Conservation (phyloP, 2,329 filamentous ascomycete genomes). For the Cytospora piceae region DNA sequence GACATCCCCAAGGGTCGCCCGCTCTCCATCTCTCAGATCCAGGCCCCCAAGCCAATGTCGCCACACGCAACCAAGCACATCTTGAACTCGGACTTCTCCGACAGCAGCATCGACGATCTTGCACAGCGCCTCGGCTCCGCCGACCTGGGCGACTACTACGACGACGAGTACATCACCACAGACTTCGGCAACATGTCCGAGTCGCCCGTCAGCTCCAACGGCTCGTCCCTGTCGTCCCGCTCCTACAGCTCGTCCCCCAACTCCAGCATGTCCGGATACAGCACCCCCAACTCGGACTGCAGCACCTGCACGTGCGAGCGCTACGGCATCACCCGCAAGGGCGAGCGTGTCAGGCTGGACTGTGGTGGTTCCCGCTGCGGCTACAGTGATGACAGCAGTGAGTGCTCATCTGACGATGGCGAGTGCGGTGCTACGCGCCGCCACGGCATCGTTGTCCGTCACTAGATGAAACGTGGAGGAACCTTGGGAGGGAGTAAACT, state of each 20-base stretch:
- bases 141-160: slow-evolving; percentile 58
- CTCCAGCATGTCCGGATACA: slow-evolving; percentile 77
- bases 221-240: slow-evolving; percentile 72
- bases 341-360: slow-evolving; percentile 93
- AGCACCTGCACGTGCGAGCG: slow-evolving; percentile 90
- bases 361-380: slow-evolving; percentile 89
- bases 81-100: slow-evolving; percentile 76
- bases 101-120: slow-evolving; percentile 77
- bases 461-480: slow-evolving; percentile 33
- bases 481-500: slow-evolving; percentile 34
- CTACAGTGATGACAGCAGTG: slow-evolving; percentile 71
- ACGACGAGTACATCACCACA: slow-evolving; percentile 58
- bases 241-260: slow-evolving; percentile 76
- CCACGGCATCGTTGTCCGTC: slow-evolving; percentile 64
- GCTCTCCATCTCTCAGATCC: slow-evolving; percentile 85
- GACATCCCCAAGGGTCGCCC: slow-evolving; percentile 88
- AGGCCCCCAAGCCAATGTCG: slow-evolving; percentile 86
- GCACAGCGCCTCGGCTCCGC: slow-evolving; percentile 71
- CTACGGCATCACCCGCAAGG: slow-evolving; percentile 93
- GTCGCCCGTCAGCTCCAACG: slow-evolving; percentile 56
- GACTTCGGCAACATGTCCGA: slow-evolving; percentile 54
- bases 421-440: slow-evolving; percentile 63
- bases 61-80: slow-evolving; percentile 87
- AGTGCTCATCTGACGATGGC: slow-evolving; percentile 71
- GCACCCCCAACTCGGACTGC: slow-evolving; percentile 76